Evolutionary conservation across 495 filamentous ascomycete genomes (phyloP), one percentile per base, ranked within the genome.

Genomic region (Penicillium roqueforti): DNA sequence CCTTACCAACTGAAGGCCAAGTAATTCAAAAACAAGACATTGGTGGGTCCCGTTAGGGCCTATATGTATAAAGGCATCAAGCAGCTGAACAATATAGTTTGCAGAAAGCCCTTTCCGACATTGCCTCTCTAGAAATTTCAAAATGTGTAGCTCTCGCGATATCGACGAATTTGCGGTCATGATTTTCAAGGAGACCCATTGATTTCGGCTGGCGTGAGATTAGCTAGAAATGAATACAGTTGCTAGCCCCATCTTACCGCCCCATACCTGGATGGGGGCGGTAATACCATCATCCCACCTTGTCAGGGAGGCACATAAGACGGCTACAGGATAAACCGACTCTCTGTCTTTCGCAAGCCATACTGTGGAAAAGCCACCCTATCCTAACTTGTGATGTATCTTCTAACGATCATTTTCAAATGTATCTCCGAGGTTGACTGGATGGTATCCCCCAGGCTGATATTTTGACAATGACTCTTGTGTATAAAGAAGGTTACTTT

Each of bases 291-390:
- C n/a, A n/a, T n/a, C n/a, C n/a, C n/a, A n/a, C n/a, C 8, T 43
- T 29, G 23, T 3, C 6, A 54, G 44, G 26, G 25, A 32, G n/a
- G n/a, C n/a, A n/a, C n/a, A n/a, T 37, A 1, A 11, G 28, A 6
- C 28, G 2, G 4, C 36, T 11, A 16, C 7, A 7, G 46, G n/a
- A n/a, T n/a, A n/a, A 54, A 26, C 54, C 40, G 23, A 61, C 60
- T 54, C 43, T 59, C 38, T 61, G 48, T 78, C 70, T 16, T 53
- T 59, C 6, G 66, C 70, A 46, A 95, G 76, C 90, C 90, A 95
- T 20, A 92, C 89, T 1, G 90, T 95, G 3, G 87, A 91, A 74
- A 89, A 92, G 58, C 91, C 87, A 53, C 90, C 89, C 86, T 84
- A 95, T 28, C 88, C 90, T 38, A 95, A 76, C 75, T 95, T 93